These are phyloP conservation scores for Colletotrichum orchidophilum DNA, from an alignment of 2,329 filamentous ascomycete genomes.

Conservation along the genomic window DNA sequence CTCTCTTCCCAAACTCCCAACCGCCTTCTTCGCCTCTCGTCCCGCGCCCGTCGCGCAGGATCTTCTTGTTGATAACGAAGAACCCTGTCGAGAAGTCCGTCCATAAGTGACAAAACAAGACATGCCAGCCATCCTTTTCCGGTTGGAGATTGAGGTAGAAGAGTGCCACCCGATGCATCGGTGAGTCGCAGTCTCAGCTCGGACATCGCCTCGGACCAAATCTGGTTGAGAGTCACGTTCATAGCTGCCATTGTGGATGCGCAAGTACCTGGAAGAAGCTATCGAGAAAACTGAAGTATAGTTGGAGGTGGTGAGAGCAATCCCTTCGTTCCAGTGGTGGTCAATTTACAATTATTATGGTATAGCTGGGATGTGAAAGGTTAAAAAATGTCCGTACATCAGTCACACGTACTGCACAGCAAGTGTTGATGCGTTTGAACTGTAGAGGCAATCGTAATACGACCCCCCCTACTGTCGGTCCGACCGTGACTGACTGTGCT, in stretches of 20 bases:
- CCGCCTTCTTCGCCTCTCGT: slow-evolving; percentile 7
- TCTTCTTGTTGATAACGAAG: slow-evolving; percentile 4
- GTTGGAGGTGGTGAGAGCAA: neutral
- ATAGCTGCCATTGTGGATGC: neutral
- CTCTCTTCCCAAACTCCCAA: slow-evolving; percentile 23
- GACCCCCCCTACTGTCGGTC: neutral
- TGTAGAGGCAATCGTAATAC: neutral
- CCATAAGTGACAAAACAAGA: slow-evolving; percentile 4
- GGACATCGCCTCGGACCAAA: slow-evolving; percentile 3
- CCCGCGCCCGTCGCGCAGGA: neutral
- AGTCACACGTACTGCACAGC: neutral
- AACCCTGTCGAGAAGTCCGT: slow-evolving; percentile 10
- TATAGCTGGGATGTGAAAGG: neutral
- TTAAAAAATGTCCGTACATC: neutral
- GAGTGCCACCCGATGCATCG: neutral
- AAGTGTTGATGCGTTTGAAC: neutral
- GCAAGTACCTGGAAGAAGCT: neutral
- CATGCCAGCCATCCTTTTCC: slow-evolving; percentile 23
- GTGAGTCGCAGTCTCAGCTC: neutral
- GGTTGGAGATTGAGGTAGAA: slow-evolving; percentile 5
- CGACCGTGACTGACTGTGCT: neutral
- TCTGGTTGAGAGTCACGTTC: neutral
- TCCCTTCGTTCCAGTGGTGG: neutral
- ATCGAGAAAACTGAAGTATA: neutral
- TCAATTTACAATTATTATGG: neutral